phyloP scores from a whole-genome alignment of 2,329 filamentous ascomycete genomes.

The Rhynchosporium secalis region DNA sequence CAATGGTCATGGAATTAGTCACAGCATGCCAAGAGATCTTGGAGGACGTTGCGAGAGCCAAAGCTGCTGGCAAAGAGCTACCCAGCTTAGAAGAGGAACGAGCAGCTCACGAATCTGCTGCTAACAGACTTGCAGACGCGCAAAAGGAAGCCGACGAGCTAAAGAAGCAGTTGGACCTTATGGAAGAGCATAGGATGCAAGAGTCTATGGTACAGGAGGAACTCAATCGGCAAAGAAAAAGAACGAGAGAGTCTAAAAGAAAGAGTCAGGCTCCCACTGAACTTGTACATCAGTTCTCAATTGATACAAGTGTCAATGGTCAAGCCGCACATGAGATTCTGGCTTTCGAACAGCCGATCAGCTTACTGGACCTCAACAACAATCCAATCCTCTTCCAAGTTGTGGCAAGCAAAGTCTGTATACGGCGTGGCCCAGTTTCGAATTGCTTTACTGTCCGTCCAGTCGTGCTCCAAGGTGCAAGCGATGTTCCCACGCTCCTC shows the following conservation, averaged over 20 bases:
- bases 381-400: conserved; percentile 67
- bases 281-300: conserved; percentile 30
- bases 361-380: conserved; percentile 62
- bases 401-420: conserved; percentile 67
- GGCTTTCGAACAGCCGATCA: conserved; percentile 68
- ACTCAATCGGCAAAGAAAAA: conserved; percentile 64
- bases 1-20: conserved; percentile 51
- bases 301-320: conserved; percentile 35
- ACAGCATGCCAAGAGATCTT: conserved; percentile 64
- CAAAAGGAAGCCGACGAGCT: conserved; percentile 49
- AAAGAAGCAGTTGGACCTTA: conserved; percentile 54
- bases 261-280: conserved; percentile 50
- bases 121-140: conserved; percentile 57
- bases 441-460: conserved; percentile 73
- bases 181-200: conserved; percentile 70
- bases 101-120: conserved; percentile 74
- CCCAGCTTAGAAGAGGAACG: conserved; percentile 89
- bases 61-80: conserved; percentile 71
- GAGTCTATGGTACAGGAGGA: conserved; percentile 73
- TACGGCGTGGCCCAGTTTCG: conserved; percentile 65
- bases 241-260: conserved; percentile 62
- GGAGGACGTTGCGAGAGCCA: conserved; percentile 80
- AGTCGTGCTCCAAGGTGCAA: conserved; percentile 50
- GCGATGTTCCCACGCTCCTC: conserved; percentile 61
- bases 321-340: conserved; percentile 45